These are phyloP conservation scores for Ogataea trehaloabstinens DNA, from an alignment of 805 yeast genomes.

Conservation along the genomic window DNA sequence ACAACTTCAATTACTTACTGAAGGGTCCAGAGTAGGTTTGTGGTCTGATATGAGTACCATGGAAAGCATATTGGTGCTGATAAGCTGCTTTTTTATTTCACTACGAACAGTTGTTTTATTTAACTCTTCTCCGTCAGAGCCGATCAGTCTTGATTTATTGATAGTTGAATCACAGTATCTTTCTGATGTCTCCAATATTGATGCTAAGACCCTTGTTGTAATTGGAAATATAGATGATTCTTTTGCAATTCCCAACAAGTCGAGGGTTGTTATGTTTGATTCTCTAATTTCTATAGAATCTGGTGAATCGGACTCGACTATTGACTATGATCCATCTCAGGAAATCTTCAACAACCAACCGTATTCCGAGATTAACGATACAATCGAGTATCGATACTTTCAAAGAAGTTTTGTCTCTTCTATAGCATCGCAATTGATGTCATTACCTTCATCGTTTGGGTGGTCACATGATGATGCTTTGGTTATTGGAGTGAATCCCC, in stretches of 20 bases:
- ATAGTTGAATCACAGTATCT: constrained; percentile 17
- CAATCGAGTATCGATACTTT: constrained; percentile 25
- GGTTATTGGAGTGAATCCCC: constrained; percentile 15
- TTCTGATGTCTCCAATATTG: constrained; percentile 8
- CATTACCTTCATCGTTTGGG: constrained; percentile 25
- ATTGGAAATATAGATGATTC: constrained; percentile 19
- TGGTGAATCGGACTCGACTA: constrained; percentile 14
- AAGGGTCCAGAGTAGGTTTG: constrained; percentile 21
- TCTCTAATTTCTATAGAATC: constrained; percentile 10
- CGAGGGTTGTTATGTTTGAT: constrained; percentile 29
- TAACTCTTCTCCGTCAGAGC: constrained; percentile 41
- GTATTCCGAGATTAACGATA: constrained; percentile 24
- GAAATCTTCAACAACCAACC: constrained; percentile 30
- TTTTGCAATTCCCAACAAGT: constrained; percentile 27
- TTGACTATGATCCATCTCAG: constrained; percentile 19
- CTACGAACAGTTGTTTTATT: constrained; percentile 40
- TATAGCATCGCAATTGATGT: constrained; percentile 33
- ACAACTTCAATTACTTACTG: constrained; percentile 27
- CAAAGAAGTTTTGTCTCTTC: constrained; percentile 37
- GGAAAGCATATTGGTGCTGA: constrained; percentile 22
- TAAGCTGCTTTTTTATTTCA: constrained; percentile 33
- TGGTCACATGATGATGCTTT: constrained; percentile 29
- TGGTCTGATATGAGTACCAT: constrained; percentile 18
- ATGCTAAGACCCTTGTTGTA: constrained; percentile 29
- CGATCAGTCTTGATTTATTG: constrained; percentile 38